phyloP scores from a whole-genome alignment of 495 filamentous ascomycete genomes.

The Glarea lozoyensis region DNA sequence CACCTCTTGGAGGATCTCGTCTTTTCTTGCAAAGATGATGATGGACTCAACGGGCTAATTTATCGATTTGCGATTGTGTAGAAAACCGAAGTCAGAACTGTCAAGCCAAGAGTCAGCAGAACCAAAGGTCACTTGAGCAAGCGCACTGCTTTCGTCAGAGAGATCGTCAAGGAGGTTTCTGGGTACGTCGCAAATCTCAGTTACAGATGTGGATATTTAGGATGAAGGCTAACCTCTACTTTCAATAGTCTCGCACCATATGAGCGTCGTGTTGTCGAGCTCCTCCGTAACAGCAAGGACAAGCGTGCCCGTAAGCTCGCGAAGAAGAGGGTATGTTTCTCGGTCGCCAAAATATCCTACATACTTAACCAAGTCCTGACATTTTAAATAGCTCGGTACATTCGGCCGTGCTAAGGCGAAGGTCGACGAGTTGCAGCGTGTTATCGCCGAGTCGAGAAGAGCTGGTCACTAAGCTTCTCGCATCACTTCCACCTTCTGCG shows the following conservation, averaged over 20 bases:
- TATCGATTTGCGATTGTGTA: constrained; percentile 31
- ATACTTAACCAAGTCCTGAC: constrained; percentile 5
- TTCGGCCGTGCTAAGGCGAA: constrained; percentile 96
- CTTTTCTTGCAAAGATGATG: constrained; percentile 29
- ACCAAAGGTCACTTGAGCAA: constrained; percentile 89
- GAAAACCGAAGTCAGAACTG: constrained; percentile 85
- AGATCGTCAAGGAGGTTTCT: constrained; percentile 92
- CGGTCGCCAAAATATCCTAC: not conserved
- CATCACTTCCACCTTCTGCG: constrained; percentile 13
- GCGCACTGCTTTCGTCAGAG: constrained; percentile 85
- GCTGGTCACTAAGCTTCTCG: constrained; percentile 30
- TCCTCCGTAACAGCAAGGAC: constrained; percentile 97
- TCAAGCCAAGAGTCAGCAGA: constrained; percentile 78
- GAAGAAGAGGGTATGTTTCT: constrained; percentile 81
- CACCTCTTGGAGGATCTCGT: constrained; percentile 55
- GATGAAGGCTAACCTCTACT: constrained; percentile 11
- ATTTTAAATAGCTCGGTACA: constrained; percentile 65
- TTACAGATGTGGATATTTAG: not conserved
- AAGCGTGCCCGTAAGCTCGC: constrained; percentile 98
- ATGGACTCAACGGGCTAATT: constrained; percentile 38
- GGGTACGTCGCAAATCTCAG: constrained; percentile 45
- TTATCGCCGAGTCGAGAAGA: constrained; percentile 93
- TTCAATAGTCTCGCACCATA: constrained; percentile 76
- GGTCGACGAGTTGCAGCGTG: constrained; percentile 94
- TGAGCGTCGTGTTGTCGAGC: constrained; percentile 96